These are phyloP conservation scores for Colletotrichum endophyticum DNA, from an alignment of 2,329 filamentous ascomycete genomes.

Conservation along the genomic window DNA sequence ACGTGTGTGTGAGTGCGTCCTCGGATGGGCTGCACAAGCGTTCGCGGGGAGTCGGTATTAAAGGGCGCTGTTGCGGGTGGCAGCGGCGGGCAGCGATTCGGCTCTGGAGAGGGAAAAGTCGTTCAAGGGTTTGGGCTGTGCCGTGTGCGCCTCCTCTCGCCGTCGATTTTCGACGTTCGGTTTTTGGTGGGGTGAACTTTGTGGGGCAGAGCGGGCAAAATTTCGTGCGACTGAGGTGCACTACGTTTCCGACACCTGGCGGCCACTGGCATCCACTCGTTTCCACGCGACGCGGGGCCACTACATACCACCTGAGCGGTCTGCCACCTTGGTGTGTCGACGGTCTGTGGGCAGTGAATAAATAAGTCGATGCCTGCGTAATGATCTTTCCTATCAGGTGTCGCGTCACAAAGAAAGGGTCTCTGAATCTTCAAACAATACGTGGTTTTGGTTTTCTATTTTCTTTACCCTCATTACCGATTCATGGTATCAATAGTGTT, in stretches of 20 bases:
- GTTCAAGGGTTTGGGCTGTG: constrained; percentile 19
- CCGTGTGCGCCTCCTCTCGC: constrained; percentile 16
- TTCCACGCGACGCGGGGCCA: constrained; percentile 10
- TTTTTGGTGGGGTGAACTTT: constrained; percentile 25
- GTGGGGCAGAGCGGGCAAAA: constrained; percentile 25
- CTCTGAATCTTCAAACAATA: not conserved
- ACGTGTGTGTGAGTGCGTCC: not conserved
- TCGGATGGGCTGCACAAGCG: not conserved
- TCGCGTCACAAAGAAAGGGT: not conserved
- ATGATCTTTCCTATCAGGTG: not conserved
- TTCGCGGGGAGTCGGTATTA: not conserved
- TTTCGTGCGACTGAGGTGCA: not conserved
- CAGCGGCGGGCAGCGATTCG: constrained; percentile 13
- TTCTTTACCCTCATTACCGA: not conserved
- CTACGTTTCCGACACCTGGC: constrained; percentile 2
- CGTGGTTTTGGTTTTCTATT: not conserved
- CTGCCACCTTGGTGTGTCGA: not conserved
- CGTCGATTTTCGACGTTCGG: constrained; percentile 22
- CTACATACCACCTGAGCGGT: not conserved
- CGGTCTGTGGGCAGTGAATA: not conserved
- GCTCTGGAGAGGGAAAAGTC: constrained; percentile 20
- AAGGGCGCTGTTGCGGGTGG: constrained; percentile 2
- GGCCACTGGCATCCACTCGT: not conserved
- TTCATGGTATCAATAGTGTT: constrained; percentile 9
- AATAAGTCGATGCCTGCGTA: no score